Evolutionary conservation across 1,139 yeast genomes (phyloP).

Genomic region (Spencermartinsiella ligniputridi): DNA sequence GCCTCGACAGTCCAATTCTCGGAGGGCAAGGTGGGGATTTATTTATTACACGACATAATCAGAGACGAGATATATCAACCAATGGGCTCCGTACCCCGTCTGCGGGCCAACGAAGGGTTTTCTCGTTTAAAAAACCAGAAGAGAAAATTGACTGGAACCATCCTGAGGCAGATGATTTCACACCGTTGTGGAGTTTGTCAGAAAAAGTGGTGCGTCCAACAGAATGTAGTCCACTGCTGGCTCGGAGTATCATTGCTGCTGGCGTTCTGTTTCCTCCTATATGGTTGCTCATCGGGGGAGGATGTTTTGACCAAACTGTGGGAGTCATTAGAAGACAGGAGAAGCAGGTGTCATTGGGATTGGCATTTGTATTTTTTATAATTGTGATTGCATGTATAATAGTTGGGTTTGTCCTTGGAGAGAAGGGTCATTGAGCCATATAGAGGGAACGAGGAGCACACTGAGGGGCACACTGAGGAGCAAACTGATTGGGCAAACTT

Average conservation of each 20-base stretch:
- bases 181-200: background rate
- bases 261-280: constrained; percentile 36
- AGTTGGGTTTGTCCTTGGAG: constrained; percentile 27
- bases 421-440: too few relatives aligned
- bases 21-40: background rate
- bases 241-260: constrained; percentile 13
- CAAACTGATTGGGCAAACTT: too few relatives aligned
- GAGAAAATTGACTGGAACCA: background rate
- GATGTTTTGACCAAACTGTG: constrained; percentile 31
- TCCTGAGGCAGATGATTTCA: background rate
- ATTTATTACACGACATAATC: background rate
- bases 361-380: constrained; percentile 23
- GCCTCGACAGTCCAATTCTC: background rate
- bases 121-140: background rate
- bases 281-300: constrained; percentile 36
- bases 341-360: constrained; percentile 29
- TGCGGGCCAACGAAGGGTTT: background rate
- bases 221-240: background rate
- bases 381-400: constrained; percentile 28
- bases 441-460: too few relatives aligned
- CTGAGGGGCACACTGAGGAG: too few relatives aligned
- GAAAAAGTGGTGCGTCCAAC: constrained; percentile 2
- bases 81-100: background rate
- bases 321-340: constrained; percentile 32
- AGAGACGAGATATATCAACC: background rate